Evolutionary conservation across 2,329 filamentous ascomycete species (phyloP).

Genomic region (Diaporthe destruens): DNA sequence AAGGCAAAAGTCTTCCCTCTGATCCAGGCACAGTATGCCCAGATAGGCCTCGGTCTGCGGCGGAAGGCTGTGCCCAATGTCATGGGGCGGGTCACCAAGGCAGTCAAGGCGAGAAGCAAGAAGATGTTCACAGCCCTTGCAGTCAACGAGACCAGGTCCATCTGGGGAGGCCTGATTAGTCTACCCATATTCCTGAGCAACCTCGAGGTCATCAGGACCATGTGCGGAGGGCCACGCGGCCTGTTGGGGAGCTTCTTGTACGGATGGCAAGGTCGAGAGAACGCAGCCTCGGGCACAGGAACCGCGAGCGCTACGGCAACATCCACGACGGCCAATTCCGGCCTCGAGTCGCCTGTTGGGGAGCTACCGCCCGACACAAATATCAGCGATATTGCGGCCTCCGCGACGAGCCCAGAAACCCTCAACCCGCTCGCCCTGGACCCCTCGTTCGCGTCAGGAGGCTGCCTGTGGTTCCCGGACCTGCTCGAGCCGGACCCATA

Average conservation of each 20-base stretch:
- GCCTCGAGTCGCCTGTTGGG: background rate
- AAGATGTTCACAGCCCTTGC: slow-evolving; percentile 36
- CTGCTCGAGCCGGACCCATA: slow-evolving; percentile 66
- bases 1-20: slow-evolving; percentile 50
- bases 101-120: slow-evolving; percentile 44
- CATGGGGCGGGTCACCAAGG: slow-evolving; percentile 47
- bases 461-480: slow-evolving; percentile 68
- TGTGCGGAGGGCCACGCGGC: slow-evolving; percentile 57
- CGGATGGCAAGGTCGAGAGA: slow-evolving; percentile 34
- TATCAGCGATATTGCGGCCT: slow-evolving; percentile 44
- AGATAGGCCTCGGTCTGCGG: slow-evolving; percentile 43
- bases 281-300: slow-evolving; percentile 3
- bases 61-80: slow-evolving; percentile 40
- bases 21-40: slow-evolving; percentile 51
- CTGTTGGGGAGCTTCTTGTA: slow-evolving; percentile 51
- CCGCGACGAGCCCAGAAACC: slow-evolving; percentile 38
- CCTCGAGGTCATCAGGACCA: slow-evolving; percentile 64
- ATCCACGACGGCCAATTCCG: slow-evolving; percentile 26
- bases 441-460: slow-evolving; percentile 60
- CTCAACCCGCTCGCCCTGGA: slow-evolving; percentile 31
- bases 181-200: slow-evolving; percentile 64
- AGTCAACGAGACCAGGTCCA: slow-evolving; percentile 30
- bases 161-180: slow-evolving; percentile 54
- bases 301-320: background rate
- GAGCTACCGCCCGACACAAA: slow-evolving; percentile 41